Evolutionary conservation across 208 protist genomes (phyloP).

Genomic region (Crithidia expoeki): DNA sequence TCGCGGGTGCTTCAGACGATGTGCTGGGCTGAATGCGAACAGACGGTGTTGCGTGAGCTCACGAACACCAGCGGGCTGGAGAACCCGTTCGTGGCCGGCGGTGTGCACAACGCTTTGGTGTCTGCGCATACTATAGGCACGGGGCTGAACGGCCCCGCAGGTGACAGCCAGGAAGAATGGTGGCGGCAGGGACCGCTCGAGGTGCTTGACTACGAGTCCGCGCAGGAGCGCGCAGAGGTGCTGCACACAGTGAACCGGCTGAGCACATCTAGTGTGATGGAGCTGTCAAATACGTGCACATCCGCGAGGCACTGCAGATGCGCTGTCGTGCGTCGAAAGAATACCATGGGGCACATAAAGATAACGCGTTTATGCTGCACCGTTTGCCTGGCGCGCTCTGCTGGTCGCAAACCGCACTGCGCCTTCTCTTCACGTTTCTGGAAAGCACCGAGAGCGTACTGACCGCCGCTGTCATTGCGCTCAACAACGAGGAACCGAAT

Average conservation of each 20-base stretch:
- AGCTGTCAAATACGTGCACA: conserved; percentile 20
- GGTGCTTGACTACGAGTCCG: conserved; percentile 39
- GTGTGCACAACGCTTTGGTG: conserved; percentile 34
- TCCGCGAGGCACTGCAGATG: conserved; percentile 20
- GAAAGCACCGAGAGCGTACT: conserved; percentile 19
- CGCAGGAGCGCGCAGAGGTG: conserved; percentile 33
- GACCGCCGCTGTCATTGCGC: neutral
- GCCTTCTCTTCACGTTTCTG: conserved; percentile 27
- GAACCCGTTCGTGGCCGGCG: conserved; percentile 24
- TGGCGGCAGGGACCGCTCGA: conserved; percentile 31
- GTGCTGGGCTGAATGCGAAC: conserved; percentile 37
- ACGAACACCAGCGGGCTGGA: conserved; percentile 20
- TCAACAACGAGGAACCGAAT: neutral
- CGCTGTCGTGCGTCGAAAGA: conserved; percentile 1
- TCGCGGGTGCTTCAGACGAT: conserved; percentile 30
- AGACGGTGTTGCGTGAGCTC: conserved; percentile 35
- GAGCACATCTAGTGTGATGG: conserved; percentile 15
- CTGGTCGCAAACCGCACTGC: conserved; percentile 27
- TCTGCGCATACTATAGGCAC: conserved; percentile 3
- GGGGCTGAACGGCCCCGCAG: neutral
- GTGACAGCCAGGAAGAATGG: conserved; percentile 13
- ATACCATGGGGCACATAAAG: conserved; percentile 1
- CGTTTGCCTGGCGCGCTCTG: conserved; percentile 30
- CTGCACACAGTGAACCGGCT: conserved; percentile 26
- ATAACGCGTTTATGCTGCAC: conserved; percentile 23